Conservation (phyloP, 768 basidiomycete species). For the Lyophyllum semitale region DNA sequence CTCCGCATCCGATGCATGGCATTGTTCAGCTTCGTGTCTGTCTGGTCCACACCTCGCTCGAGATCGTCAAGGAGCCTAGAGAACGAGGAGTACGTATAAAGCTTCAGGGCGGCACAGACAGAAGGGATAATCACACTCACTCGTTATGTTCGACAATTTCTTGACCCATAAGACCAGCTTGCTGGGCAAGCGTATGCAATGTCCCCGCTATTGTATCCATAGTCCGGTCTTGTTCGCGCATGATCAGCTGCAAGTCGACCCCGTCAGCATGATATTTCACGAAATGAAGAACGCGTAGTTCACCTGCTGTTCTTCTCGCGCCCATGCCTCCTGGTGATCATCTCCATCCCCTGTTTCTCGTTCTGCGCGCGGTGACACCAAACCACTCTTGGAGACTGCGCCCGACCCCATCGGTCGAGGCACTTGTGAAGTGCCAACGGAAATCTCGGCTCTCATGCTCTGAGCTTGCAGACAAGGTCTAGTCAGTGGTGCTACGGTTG, state of each 20-base stretch:
- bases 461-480: slow-evolving; percentile 47
- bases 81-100: neutral
- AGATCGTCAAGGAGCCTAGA: slow-evolving; percentile 80
- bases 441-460: slow-evolving; percentile 74
- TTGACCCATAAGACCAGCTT: slow-evolving; percentile 92
- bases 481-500: slow-evolving; percentile 22
- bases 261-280: neutral
- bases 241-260: slow-evolving; percentile 62
- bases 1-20: slow-evolving; percentile 74
- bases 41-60: slow-evolving; percentile 68
- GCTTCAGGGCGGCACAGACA: neutral
- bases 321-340: slow-evolving; percentile 80
- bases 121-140: slow-evolving; percentile 39
- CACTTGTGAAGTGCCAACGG: slow-evolving; percentile 23
- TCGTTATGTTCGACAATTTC: slow-evolving; percentile 92
- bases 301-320: slow-evolving; percentile 84
- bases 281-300: slow-evolving; percentile 8
- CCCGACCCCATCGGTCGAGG: slow-evolving; percentile 20
- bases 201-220: slow-evolving; percentile 89
- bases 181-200: slow-evolving; percentile 78
- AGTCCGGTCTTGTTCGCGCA: slow-evolving; percentile 86
- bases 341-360: slow-evolving; percentile 36
- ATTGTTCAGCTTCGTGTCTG: slow-evolving; percentile 62
- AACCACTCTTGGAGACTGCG: slow-evolving; percentile 27
- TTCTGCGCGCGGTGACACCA: slow-evolving; percentile 36